These are phyloP conservation scores for Kurtzmaniella quercitrusa DNA, from an alignment of 1,139 yeast genomes.

Conservation along the genomic window DNA sequence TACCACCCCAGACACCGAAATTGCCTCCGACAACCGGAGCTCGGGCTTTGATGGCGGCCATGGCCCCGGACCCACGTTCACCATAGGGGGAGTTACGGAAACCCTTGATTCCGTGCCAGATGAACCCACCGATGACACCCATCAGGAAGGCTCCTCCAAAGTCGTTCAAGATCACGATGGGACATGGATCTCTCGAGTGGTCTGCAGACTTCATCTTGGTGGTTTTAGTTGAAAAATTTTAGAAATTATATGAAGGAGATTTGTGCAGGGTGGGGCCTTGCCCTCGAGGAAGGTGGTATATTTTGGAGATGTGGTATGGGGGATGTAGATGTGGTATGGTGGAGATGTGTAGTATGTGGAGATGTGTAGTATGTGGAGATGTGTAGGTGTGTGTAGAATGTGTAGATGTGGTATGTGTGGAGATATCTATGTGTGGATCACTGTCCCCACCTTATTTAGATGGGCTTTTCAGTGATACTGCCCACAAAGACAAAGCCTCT, in stretches of 20 bases:
- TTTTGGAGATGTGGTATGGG: too few relatives aligned
- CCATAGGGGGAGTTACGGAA: constrained; percentile 97
- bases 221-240: neutral
- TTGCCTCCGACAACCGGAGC: constrained; percentile 99
- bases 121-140: constrained; percentile 98
- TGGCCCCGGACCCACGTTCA: constrained; percentile 86
- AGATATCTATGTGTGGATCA: too few relatives aligned
- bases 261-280: too few relatives aligned
- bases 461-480: too few relatives aligned
- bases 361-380: too few relatives aligned
- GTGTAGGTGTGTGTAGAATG: too few relatives aligned
- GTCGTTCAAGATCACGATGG: constrained; percentile 90
- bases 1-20: constrained; percentile 99
- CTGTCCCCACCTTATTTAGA: too few relatives aligned
- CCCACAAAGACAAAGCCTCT: too few relatives aligned
- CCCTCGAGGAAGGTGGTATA: too few relatives aligned
- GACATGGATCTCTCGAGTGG: constrained; percentile 99
- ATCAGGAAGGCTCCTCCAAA: constrained; percentile 98
- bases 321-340: too few relatives aligned
- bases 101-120: constrained; percentile 99
- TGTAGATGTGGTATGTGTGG: too few relatives aligned
- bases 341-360: too few relatives aligned
- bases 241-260: neutral
- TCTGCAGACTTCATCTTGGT: constrained; percentile 71
- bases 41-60: constrained; percentile 88